Evolutionary conservation across 495 filamentous ascomycete genomes (phyloP).

Genomic region (Penicillium longicatenatum): DNA sequence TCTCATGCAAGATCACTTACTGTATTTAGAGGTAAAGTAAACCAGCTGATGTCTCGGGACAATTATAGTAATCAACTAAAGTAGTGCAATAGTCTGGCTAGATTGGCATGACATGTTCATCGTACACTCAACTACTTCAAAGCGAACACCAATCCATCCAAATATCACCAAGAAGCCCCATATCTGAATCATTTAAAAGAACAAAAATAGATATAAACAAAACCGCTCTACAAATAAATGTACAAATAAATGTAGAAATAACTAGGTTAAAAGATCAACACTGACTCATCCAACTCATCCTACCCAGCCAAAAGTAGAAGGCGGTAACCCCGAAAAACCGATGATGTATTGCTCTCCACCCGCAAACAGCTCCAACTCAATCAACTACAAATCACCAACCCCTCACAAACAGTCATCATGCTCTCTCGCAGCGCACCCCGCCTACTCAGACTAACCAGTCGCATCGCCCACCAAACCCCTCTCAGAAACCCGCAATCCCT

Average conservation of each 20-base stretch:
- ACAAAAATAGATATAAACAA: too few species aligned
- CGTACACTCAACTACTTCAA: too few species aligned
- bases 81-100: too few species aligned
- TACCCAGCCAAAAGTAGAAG: not conserved
- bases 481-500: not conserved
- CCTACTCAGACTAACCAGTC: not conserved
- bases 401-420: not conserved
- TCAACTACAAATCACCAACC: not conserved
- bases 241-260: too few species aligned
- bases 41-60: too few species aligned
- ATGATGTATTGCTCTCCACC: constrained; percentile 1
- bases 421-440: not conserved
- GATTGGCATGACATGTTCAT: too few species aligned
- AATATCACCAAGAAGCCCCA: too few species aligned
- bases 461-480: not conserved
- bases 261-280: not conserved
- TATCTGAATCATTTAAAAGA: too few species aligned
- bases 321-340: not conserved
- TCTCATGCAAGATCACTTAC: too few species aligned
- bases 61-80: too few species aligned
- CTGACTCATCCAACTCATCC: not conserved
- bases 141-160: too few species aligned
- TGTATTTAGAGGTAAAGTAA: too few species aligned
- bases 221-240: not conserved
- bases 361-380: not conserved